Base-by-base conservation (phyloP, 1,139 yeast species). In the Scheffersomyces quercinus region DNA sequence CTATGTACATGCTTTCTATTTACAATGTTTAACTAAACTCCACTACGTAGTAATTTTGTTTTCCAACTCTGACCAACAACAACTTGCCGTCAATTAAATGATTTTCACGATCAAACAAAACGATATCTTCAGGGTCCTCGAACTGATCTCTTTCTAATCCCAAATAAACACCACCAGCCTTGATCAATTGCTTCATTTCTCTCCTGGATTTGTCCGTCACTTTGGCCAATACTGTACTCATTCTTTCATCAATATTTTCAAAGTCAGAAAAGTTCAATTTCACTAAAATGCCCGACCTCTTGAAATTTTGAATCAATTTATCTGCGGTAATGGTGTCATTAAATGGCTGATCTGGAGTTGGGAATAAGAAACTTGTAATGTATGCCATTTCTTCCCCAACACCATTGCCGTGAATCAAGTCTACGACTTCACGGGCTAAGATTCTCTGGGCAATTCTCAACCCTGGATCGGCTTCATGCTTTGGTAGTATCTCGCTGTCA, bases 371-470 rank as follows among this genome's bases (percentile, higher is more conserved):
- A 5, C 83, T 73, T 3, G 93, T 82, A 20, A 85, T 76, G 36
- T 75, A 70, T 8, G 82, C 80, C 57, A 89, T 85, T 42, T 81
- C 76, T 29, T 77, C 75, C 3, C 96, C 95, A 5, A 77, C 73
- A 0, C 93, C 95, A 9, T 73, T 73, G 0, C 98, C 99, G 63
- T 90, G 97, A 31, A 93, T 76, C 56, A 93, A 72, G 55, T 88
- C 96, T 4, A 93, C 86, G 37, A 91, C 87, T 59, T 93, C 97
- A 37, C 81, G 68, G 0, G 98, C 98, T 38, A 93, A 73, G 0
- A 83, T 64, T 38, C 82, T 70, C 64, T 93, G 98, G 0, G 93
- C 98, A 28, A 71, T 52, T 47, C 97, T 76, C 34, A 67, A 55
- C 0, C 85, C 82, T 11, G 93, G 91, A 47, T 81, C 79, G 26